phyloP scores from a whole-genome alignment of 2,329 filamentous ascomycete genomes.

The Phialocephala subalpina region DNA sequence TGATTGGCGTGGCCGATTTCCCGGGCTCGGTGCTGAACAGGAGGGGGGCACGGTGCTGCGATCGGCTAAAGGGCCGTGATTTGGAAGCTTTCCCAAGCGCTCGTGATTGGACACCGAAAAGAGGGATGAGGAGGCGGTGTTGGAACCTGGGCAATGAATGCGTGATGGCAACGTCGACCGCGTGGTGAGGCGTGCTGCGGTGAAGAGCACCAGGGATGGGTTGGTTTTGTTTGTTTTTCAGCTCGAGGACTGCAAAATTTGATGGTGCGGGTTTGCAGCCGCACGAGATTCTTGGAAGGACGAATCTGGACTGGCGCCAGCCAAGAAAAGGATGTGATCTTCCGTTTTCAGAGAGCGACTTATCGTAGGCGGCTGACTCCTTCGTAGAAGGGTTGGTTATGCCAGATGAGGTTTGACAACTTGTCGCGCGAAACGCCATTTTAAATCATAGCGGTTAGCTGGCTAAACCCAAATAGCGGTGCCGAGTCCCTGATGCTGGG shows the following conservation, averaged over 20 bases:
- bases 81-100: not conserved
- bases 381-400: not conserved
- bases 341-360: not conserved
- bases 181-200: not conserved
- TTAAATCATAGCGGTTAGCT: constrained; percentile 5
- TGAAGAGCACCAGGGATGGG: not conserved
- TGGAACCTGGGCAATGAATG: not conserved
- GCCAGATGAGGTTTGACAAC: not conserved
- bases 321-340: not conserved
- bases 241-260: not conserved
- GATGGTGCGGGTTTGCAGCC: too few relatives aligned
- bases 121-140: not conserved
- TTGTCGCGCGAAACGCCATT: not conserved
- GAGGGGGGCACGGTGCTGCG: not conserved
- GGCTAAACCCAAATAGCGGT: not conserved
- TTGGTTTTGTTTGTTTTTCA: not conserved
- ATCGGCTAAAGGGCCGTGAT: constrained; percentile 3
- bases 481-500: not conserved
- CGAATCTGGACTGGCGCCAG: not conserved
- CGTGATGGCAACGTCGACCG: not conserved
- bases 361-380: not conserved
- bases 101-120: not conserved
- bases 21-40: not conserved
- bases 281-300: not conserved
- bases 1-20: constrained; percentile 2